Conservation (phyloP, 192 early-diverging fungal genomes). For the Phycomyces blakesleeanus region DNA sequence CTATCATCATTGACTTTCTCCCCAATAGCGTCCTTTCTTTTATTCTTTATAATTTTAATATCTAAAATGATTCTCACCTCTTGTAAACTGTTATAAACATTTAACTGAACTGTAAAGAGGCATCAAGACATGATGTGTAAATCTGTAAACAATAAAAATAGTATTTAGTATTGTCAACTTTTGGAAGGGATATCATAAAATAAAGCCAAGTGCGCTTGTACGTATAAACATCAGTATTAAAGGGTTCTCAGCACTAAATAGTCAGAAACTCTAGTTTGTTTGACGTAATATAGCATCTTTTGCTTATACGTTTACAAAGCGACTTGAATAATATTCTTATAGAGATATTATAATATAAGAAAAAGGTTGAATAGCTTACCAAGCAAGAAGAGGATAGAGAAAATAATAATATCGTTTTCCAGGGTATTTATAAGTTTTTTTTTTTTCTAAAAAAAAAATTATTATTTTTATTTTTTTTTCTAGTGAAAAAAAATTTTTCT, state of each 20-base stretch:
- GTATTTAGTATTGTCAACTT: too few species aligned
- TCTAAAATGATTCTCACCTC: too few species aligned
- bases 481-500: background rate
- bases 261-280: conserved; percentile 38
- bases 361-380: background rate
- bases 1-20: conserved; percentile 16
- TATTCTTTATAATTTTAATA: too few species aligned
- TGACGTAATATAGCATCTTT: conserved; percentile 28
- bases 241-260: conserved; percentile 22
- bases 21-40: too few species aligned
- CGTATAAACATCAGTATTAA: conserved; percentile 13
- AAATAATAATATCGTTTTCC: background rate
- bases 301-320: background rate
- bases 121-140: too few species aligned
- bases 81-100: too few species aligned
- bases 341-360: background rate
- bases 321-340: too few species aligned
- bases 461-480: background rate
- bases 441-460: background rate
- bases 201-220: background rate
- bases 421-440: too few species aligned
- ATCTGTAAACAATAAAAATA: too few species aligned
- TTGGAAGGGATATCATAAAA: background rate
- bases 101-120: too few species aligned
- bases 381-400: background rate